These are phyloP conservation scores for Syncephalis plumigaleata DNA, from an alignment of 371 early-diverging fungal genomes.

Conservation along the genomic window DNA sequence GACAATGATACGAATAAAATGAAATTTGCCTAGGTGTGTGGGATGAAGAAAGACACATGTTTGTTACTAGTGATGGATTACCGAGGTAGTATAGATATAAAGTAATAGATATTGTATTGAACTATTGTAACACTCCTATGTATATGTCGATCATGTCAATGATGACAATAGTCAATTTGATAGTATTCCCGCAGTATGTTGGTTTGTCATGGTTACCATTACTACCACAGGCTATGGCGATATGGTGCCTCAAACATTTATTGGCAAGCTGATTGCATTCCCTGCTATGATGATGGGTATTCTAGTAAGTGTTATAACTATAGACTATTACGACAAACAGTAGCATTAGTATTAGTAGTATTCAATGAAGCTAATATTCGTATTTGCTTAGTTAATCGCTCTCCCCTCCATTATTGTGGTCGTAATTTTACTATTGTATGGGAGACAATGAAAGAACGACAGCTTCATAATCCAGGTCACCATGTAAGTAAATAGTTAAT, in stretches of 20 bases:
- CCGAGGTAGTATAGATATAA: conserved; percentile 23
- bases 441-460: conserved; percentile 41
- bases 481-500: too few relatives aligned
- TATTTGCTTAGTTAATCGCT: conserved; percentile 37
- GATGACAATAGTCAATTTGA: conserved; percentile 53
- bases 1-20: background rate
- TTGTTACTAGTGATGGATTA: conserved; percentile 37
- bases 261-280: conserved; percentile 68
- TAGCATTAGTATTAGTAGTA: background rate
- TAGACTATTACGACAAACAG: background rate
- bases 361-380: background rate
- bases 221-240: conserved; percentile 80
- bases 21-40: conserved; percentile 22
- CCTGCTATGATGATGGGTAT: conserved; percentile 77
- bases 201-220: conserved; percentile 68
- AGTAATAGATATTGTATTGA: background rate
- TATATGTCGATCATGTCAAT: too few relatives aligned
- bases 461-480: too few relatives aligned
- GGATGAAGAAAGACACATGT: conserved; percentile 51
- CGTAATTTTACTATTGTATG: conserved; percentile 74
- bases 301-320: conserved; percentile 18
- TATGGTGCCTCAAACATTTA: conserved; percentile 67
- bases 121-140: too few relatives aligned
- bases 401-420: conserved; percentile 79
- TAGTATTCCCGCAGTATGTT: conserved; percentile 68